Conservation (phyloP, 2,329 filamentous ascomycete species). For the Fusarium luffae region DNA sequence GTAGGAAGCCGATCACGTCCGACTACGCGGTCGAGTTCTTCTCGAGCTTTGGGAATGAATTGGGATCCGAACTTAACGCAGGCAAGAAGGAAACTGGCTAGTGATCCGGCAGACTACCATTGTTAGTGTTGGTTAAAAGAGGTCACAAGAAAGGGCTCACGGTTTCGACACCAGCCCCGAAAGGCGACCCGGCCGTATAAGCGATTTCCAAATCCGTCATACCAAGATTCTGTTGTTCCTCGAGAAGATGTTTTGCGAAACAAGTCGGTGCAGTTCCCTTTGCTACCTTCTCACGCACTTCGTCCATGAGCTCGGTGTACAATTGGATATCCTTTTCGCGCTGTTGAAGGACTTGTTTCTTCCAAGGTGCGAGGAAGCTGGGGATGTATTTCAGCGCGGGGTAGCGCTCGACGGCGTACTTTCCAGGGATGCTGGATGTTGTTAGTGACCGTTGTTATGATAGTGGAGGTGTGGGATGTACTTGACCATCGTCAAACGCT, state of each 20-base stretch:
- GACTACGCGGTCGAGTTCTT: constrained; percentile 54
- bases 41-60: constrained; percentile 57
- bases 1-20: constrained; percentile 52
- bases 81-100: constrained; percentile 62
- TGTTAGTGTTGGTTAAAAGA: rapidly evolving
- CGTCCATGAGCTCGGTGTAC: constrained; percentile 55
- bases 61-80: constrained; percentile 63
- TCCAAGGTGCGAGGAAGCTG: constrained; percentile 54
- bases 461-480: constrained; percentile 34
- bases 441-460: too few relatives aligned
- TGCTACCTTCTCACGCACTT: constrained; percentile 51
- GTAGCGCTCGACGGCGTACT: constrained; percentile 55
- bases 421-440: constrained; percentile 36
- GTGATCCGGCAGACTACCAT: constrained; percentile 57
- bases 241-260: constrained; percentile 57
- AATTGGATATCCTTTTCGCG: constrained; percentile 53
- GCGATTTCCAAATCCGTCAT: constrained; percentile 57
- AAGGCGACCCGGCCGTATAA: constrained; percentile 58
- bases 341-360: constrained; percentile 52
- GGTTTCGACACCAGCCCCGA: constrained; percentile 58
- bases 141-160: constrained; percentile 45
- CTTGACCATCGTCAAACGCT: constrained; percentile 57
- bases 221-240: constrained; percentile 54
- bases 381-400: constrained; percentile 55
- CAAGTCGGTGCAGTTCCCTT: constrained; percentile 51